Percentiles rank a stretch among this genome's conserved stretches.
These are phyloP conservation scores for Vaccinium vitisidaea DNA, from an alignment of 148 eudicot genomes.

Conservation along the genomic window DNA sequence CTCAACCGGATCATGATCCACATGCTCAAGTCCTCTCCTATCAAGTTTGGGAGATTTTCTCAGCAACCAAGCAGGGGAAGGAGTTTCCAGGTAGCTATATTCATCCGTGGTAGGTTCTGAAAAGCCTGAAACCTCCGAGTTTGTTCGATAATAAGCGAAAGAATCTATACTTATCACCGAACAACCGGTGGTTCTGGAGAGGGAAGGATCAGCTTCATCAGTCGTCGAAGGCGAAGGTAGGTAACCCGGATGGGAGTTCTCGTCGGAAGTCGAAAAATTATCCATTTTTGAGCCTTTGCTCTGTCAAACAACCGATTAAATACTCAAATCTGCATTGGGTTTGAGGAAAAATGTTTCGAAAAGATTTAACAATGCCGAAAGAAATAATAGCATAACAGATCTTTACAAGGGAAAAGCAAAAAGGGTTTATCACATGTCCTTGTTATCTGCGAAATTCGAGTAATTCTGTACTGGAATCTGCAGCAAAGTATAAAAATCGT, in stretches of 20 bases:
- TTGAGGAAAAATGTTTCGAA: not conserved
- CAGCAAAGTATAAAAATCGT: conserved; percentile 12
- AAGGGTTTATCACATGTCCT: conserved; percentile 36
- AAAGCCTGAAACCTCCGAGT: conserved; percentile 58
- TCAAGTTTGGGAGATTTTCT: conserved; percentile 55
- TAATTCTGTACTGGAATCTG: conserved; percentile 7
- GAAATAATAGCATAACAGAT: conserved; percentile 2
- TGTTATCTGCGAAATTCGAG: conserved; percentile 25
- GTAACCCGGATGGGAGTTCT: conserved; percentile 42
- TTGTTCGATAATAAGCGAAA: conserved; percentile 51
- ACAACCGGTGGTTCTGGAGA: conserved; percentile 27
- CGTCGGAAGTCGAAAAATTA: conserved; percentile 32
- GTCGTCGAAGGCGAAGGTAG: conserved; percentile 41
- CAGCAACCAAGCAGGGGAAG: conserved; percentile 71
- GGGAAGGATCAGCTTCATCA: conserved; percentile 48
- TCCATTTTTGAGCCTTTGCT: conserved; percentile 41
- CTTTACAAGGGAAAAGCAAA: conserved; percentile 24
- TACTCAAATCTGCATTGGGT: conserved; percentile 18
- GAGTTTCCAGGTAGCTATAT: conserved; percentile 47
- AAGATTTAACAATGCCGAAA: not conserved
- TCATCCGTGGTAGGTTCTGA: conserved; percentile 51
- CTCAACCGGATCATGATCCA: conserved; percentile 41
- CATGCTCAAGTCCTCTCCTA: conserved; percentile 58
- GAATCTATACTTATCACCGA: conserved; percentile 53
- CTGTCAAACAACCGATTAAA: not conserved